Percentiles rank a stretch among this genome's conserved stretches.
Conservation (phyloP, 2,329 filamentous ascomycete species). For the Cladosporium colombiae region DNA sequence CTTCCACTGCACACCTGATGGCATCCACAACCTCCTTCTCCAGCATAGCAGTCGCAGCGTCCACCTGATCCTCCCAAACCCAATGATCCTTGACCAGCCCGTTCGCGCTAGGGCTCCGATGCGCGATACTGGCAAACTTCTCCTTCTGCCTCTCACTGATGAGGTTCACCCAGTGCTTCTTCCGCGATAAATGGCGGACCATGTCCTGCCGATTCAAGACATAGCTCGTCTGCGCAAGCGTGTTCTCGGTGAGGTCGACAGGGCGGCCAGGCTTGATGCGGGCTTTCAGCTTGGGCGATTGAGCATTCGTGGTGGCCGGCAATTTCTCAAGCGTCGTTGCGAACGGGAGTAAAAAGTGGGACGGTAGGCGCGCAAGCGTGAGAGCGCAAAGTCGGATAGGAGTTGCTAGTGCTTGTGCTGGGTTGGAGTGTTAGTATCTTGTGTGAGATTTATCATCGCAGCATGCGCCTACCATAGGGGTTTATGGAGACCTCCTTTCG, state of each 20-base stretch:
- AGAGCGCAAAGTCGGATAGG: conserved; percentile 59
- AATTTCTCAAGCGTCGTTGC: conserved; percentile 45
- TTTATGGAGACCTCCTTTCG: conserved; percentile 62
- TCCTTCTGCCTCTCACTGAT: conserved; percentile 20
- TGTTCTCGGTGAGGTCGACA: conserved; percentile 53
- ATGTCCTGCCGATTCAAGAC: conserved; percentile 27
- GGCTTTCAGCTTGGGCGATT: neutral
- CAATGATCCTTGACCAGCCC: conserved; percentile 2
- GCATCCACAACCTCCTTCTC: conserved; percentile 1
- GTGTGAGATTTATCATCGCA: neutral
- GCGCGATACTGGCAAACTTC: conserved; percentile 17
- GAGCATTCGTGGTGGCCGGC: conserved; percentile 52
- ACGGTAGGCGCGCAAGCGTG: conserved; percentile 55
- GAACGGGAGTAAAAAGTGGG: conserved; percentile 65
- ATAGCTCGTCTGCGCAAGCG: conserved; percentile 22
- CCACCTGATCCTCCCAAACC: conserved; percentile 11
- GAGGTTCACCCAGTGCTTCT: conserved; percentile 21
- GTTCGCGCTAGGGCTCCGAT: neutral
- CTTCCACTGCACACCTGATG: neutral
- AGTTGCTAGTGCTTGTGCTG: conserved; percentile 64
- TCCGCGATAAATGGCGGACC: conserved; percentile 43
- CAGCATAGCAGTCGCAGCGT: neutral
- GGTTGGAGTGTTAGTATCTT: conserved; percentile 9
- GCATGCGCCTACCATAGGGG: conserved; percentile 58
- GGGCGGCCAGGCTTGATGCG: conserved; percentile 44